Percentiles rank a stretch among this genome's conserved stretches.
Conservation (phyloP, 257 asterid species). For the Echites panduratus region DNA sequence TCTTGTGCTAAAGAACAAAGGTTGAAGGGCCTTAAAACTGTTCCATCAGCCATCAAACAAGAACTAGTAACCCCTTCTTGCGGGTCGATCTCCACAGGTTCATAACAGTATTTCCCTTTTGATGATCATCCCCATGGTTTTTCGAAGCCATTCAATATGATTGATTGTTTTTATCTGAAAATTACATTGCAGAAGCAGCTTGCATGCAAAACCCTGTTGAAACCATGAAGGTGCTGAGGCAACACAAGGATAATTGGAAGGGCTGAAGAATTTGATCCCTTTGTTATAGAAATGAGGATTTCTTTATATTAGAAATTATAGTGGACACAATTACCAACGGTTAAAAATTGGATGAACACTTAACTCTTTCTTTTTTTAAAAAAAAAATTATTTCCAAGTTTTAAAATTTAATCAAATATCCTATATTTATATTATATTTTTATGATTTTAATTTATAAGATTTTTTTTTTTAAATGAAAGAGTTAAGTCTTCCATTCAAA, state of each 20-base stretch:
- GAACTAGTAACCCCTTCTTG: slow-evolving; percentile 79
- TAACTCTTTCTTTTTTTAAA: too few species aligned
- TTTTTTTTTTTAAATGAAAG: too few species aligned
- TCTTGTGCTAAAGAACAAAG: slow-evolving; percentile 32
- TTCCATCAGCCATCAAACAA: slow-evolving; percentile 76
- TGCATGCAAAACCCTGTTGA: slow-evolving; percentile 62
- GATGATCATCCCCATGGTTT: too few species aligned
- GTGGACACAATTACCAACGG: too few species aligned
- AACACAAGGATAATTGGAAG: slow-evolving; percentile 67
- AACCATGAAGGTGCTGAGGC: slow-evolving; percentile 53
- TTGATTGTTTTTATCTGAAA: background rate
- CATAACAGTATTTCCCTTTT: background rate
- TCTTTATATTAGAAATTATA: too few species aligned
- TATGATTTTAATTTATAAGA: too few species aligned
- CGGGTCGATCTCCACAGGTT: slow-evolving; percentile 84
- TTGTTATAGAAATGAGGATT: background rate
- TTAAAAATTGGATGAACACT: too few species aligned
- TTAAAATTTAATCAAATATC: too few species aligned
- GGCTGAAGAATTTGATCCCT: slow-evolving; percentile 22
- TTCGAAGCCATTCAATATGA: background rate
- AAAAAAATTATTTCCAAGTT: too few species aligned
- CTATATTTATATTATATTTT: too few species aligned
- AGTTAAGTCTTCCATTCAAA: too few species aligned
- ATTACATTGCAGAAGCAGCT: slow-evolving; percentile 42
- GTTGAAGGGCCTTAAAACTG: slow-evolving; percentile 48